phyloP scores from a whole-genome alignment of 2,329 filamentous ascomycete genomes.

The Tricladium varicosporioides region DNA sequence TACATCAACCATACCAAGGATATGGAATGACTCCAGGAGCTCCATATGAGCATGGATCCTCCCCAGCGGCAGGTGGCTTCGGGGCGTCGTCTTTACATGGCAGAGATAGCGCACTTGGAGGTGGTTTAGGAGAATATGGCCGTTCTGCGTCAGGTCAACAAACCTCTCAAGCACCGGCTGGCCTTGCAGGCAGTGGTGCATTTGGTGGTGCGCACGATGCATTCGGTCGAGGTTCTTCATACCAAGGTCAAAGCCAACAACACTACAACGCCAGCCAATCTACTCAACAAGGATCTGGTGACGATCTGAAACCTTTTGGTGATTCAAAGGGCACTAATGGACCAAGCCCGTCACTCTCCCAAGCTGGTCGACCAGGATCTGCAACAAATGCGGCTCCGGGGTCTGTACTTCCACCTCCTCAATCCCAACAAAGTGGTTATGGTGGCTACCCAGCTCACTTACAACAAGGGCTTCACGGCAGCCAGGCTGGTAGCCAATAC shows the following conservation, averaged over 20 bases:
- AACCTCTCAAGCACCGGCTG: slow-evolving; percentile 32
- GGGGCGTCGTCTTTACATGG: slow-evolving; percentile 34
- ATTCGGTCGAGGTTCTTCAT: slow-evolving; percentile 34
- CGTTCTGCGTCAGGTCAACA: slow-evolving; percentile 34
- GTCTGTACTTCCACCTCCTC: slow-evolving; percentile 35
- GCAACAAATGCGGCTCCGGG: slow-evolving; percentile 35
- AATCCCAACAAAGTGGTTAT: slow-evolving; percentile 34
- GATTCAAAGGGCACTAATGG: slow-evolving; percentile 36
- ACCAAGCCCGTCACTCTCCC: slow-evolving; percentile 36
- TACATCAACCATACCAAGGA: slow-evolving; percentile 36
- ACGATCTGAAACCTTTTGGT: slow-evolving; percentile 37
- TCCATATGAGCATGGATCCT: slow-evolving; percentile 35
- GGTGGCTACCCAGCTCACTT: slow-evolving; percentile 36
- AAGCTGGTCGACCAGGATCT: slow-evolving; percentile 36
- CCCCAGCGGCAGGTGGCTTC: slow-evolving; percentile 34
- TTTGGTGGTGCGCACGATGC: slow-evolving; percentile 35
- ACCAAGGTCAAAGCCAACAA: slow-evolving; percentile 34
- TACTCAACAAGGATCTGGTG: slow-evolving; percentile 30
- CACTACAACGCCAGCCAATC: slow-evolving; percentile 33
- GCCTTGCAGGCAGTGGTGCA: slow-evolving; percentile 31
- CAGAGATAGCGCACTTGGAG: slow-evolving; percentile 34
- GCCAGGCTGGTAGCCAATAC: slow-evolving; percentile 35
- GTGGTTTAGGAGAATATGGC: slow-evolving; percentile 35
- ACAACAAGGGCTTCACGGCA: slow-evolving; percentile 35
- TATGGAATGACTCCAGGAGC: slow-evolving; percentile 35